These are phyloP conservation scores for Inonotus hispidus DNA, from an alignment of 1,284 basidiomycete species.

Conservation along the genomic window DNA sequence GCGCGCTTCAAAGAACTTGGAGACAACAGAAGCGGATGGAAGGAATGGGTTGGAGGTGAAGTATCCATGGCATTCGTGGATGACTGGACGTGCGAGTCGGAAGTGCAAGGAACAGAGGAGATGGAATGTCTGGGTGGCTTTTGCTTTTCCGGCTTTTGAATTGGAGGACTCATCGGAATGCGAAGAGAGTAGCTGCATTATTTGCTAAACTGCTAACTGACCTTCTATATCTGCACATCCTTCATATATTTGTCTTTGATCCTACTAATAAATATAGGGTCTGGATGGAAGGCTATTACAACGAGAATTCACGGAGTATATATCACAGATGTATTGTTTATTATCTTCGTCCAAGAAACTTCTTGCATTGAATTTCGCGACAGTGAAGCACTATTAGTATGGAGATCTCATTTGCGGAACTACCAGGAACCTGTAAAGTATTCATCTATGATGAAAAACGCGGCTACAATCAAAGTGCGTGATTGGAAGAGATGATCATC, in stretches of 20 bases:
- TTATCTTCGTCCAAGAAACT: too few species aligned
- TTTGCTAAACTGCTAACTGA: neutral
- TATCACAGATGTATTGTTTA: neutral
- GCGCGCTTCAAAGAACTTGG: neutral
- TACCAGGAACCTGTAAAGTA: too few species aligned
- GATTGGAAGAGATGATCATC: too few species aligned
- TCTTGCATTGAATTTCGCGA: too few species aligned
- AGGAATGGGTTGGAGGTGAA: constrained; percentile 1
- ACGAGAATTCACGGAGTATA: too few species aligned
- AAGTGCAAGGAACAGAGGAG: neutral
- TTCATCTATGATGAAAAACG: too few species aligned
- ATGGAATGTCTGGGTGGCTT: constrained; percentile 14
- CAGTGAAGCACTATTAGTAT: too few species aligned
- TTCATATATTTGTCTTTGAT: neutral
- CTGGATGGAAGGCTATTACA: neutral
- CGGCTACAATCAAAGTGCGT: too few species aligned
- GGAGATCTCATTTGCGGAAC: too few species aligned
- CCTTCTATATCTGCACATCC: neutral
- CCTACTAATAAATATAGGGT: neutral
- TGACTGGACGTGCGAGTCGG: neutral
- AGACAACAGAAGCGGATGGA: neutral
- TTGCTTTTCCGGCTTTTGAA: constrained; percentile 15
- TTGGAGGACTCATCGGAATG: neutral
- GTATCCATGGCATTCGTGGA: constrained; percentile 19
- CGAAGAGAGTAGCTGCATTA: neutral